Evolutionary conservation across 176 grass and related monocot genomes (phyloP), one percentile per base, ranked within the genome.

Genomic region (Phyllostachys edulis): DNA sequence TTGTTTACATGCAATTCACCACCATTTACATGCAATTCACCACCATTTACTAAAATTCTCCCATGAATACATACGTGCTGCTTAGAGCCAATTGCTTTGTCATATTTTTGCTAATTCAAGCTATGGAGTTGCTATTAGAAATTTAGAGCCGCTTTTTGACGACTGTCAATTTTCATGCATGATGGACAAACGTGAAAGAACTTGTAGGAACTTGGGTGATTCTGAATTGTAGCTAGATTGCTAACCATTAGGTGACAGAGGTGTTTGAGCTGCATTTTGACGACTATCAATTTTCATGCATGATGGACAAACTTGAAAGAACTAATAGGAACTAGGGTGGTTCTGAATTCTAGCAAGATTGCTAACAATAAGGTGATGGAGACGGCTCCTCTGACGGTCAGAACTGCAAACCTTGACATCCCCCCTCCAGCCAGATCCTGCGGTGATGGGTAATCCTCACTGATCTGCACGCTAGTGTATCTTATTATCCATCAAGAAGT

Each of bases 1-100:
- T 32, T 86, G 1, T 78, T 75, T 71, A 73, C 73, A 82, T 86
- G 42, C 65, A 83, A 57, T 79, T 46, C 24, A 72, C 1, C 37
- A 50, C 21, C 7, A 64, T 82, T 39, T 67, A 45, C 70, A 82
- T 86, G 42, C 65, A 83, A 57, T 79, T 46, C 24, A 72, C 1
- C 37, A 50, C 21, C 7, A 64, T 82, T 39, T 67, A 45, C 70
- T 56, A 8, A 34, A 55, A 39, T 63, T 50, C 23, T 9, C n/a
- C 4, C 38, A 73, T 74, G 20, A 74, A 55, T 13, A 44, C 47
- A 36, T 66, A 11, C 32, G 41, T 81, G 12, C 78, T 82, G 21
- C 66, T 47, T 59, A 12, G 40, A 29, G 26, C 39, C 15, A 78
- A 49, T 82, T 50, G 4, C 29, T 73, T 46, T 72, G 34, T 81